Conservation (phyloP, 2,329 filamentous ascomycete genomes). For the Aureobasidium sp. region DNA sequence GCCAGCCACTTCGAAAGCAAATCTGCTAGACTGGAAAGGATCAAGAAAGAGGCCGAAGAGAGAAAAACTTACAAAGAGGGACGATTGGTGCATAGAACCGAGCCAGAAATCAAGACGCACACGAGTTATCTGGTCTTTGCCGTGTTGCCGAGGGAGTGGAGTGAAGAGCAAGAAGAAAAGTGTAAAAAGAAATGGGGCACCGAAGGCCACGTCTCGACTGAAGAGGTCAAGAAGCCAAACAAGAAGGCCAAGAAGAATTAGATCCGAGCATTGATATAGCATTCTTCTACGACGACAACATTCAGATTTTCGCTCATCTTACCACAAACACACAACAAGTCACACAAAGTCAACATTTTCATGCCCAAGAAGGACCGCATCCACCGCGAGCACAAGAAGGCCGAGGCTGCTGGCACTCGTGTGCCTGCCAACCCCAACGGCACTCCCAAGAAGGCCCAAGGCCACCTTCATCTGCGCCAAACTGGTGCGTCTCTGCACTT, state of each 20-base stretch:
- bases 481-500: too few relatives aligned
- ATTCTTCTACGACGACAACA: too few relatives aligned
- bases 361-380: conserved; percentile 47
- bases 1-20: conserved; percentile 22
- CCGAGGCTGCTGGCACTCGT: conserved; percentile 48
- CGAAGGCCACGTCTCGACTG: conserved; percentile 44
- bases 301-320: too few relatives aligned
- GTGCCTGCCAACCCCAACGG: conserved; percentile 50
- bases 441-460: conserved; percentile 49
- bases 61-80: conserved; percentile 67
- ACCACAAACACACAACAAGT: neutral
- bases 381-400: conserved; percentile 50
- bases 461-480: conserved; percentile 41
- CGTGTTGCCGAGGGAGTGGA: conserved; percentile 79
- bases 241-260: conserved; percentile 13
- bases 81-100: conserved; percentile 68
- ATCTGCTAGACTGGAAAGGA: conserved; percentile 27
- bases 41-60: conserved; percentile 31
- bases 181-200: conserved; percentile 40
- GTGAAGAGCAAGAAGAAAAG: conserved; percentile 68
- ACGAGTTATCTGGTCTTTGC: conserved; percentile 97
- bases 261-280: too few relatives aligned
- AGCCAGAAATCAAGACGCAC: conserved; percentile 87
- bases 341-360: conserved; percentile 32
- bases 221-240: conserved; percentile 41